Evolutionary conservation across 768 basidiomycete genomes (phyloP).

Genomic region (Psilocybe sp.): DNA sequence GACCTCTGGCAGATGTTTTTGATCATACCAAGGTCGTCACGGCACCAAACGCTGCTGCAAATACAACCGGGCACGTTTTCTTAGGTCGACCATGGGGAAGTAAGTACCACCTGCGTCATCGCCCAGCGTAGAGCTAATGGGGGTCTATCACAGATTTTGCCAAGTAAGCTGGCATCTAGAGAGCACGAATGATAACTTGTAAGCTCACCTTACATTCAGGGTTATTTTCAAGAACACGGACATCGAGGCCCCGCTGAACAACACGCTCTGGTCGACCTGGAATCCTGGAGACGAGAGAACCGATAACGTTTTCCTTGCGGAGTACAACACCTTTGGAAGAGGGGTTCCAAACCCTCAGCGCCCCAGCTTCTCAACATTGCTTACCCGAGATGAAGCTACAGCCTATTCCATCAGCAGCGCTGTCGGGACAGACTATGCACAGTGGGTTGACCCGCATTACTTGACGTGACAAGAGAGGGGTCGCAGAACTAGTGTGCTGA

Average conservation of each 20-base stretch:
- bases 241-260: constrained; percentile 36
- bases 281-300: constrained; percentile 31
- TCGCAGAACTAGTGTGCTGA: not conserved
- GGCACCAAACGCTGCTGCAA: constrained; percentile 30
- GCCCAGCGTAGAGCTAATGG: not conserved
- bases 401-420: constrained; percentile 37
- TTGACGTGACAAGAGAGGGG: constrained; percentile 6
- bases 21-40: constrained; percentile 35
- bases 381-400: constrained; percentile 30
- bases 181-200: no score
- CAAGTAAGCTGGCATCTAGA: not conserved
- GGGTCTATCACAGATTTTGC: constrained; percentile 3
- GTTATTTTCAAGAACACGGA: constrained; percentile 45
- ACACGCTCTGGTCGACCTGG: constrained; percentile 46
- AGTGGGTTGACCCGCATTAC: constrained; percentile 28
- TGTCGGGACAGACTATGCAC: constrained; percentile 38
- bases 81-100: constrained; percentile 45
- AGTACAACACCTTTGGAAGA: constrained; percentile 40
- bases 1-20: constrained; percentile 27
- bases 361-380: constrained; percentile 35
- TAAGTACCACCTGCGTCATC: constrained; percentile 14
- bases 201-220: constrained; percentile 13
- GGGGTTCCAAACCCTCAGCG: constrained; percentile 29
- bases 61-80: constrained; percentile 31
- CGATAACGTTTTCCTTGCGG: constrained; percentile 41